Conservation (phyloP, 495 filamentous ascomycete species). For the Xylaria sp. region DNA sequence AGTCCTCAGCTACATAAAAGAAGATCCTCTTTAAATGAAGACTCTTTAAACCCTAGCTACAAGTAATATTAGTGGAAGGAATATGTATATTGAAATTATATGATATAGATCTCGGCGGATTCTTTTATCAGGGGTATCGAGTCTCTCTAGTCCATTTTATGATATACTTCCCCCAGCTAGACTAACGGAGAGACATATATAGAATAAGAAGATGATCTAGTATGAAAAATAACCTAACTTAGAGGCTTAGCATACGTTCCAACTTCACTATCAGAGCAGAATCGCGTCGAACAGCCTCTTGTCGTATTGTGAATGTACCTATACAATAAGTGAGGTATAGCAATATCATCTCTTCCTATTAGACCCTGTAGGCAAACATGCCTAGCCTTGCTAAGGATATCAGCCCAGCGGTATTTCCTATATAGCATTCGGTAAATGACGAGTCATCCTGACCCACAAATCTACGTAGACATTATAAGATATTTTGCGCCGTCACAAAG, state of each 20-base stretch:
- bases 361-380: neutral
- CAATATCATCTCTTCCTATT: too few relatives aligned
- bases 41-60: neutral
- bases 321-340: neutral
- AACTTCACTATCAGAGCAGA: neutral
- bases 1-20: conserved; percentile 12
- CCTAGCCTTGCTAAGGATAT: neutral
- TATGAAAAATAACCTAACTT: neutral
- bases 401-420: neutral
- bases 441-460: neutral
- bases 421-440: too few relatives aligned
- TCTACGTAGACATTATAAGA: neutral
- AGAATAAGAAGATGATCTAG: neutral
- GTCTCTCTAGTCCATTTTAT: neutral
- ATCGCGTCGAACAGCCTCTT: neutral
- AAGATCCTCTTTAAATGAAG: neutral
- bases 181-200: neutral
- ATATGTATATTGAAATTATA: neutral
- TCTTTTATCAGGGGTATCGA: neutral
- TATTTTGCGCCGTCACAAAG: neutral
- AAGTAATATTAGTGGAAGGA: neutral
- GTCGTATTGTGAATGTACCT: neutral
- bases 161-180: neutral
- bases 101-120: neutral
- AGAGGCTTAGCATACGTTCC: neutral